Conservation (phyloP, 2,329 filamentous ascomycete genomes). For the Corynespora cassiicola region DNA sequence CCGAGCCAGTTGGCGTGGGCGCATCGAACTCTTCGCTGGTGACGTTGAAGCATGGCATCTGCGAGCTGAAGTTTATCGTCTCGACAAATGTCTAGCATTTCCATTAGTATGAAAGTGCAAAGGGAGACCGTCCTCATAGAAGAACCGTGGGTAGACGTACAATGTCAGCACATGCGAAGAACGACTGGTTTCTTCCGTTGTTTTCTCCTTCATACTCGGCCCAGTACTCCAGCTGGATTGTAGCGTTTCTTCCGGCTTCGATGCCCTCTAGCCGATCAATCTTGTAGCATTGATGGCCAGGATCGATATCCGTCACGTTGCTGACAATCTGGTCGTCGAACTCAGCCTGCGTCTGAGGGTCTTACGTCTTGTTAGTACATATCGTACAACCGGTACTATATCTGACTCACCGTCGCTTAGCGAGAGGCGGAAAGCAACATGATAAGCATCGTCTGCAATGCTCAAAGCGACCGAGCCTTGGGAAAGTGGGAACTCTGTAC, state of each 20-base stretch:
- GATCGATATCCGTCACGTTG: constrained; percentile 48
- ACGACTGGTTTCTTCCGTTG: constrained; percentile 47
- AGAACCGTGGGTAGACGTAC: constrained; percentile 14
- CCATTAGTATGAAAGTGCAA: background rate
- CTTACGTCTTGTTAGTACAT: constrained; percentile 26
- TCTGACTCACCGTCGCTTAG: constrained; percentile 55
- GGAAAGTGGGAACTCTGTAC: constrained; percentile 64
- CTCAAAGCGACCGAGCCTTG: constrained; percentile 63
- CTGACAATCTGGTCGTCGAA: constrained; percentile 45
- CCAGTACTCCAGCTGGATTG: constrained; percentile 54
- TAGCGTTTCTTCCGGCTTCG: constrained; percentile 51
- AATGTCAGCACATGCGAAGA: constrained; percentile 57
- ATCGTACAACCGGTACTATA: background rate
- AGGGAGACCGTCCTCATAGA: background rate
- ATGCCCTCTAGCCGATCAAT: constrained; percentile 42
- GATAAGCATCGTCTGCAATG: constrained; percentile 64
- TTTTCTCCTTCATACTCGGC: constrained; percentile 50
- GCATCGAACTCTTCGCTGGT: constrained; percentile 45
- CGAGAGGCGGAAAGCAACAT: constrained; percentile 61
- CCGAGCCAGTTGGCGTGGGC: constrained; percentile 22
- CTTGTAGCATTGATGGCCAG: constrained; percentile 55
- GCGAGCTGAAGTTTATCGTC: constrained; percentile 46
- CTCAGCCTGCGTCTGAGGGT: constrained; percentile 48
- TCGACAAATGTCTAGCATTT: constrained; percentile 45
- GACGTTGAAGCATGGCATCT: constrained; percentile 57